Evolutionary conservation across 2,329 filamentous ascomycete species (phyloP), one percentile per base, ranked within the genome.

Genomic region (Pseudogymnoascus sp.): DNA sequence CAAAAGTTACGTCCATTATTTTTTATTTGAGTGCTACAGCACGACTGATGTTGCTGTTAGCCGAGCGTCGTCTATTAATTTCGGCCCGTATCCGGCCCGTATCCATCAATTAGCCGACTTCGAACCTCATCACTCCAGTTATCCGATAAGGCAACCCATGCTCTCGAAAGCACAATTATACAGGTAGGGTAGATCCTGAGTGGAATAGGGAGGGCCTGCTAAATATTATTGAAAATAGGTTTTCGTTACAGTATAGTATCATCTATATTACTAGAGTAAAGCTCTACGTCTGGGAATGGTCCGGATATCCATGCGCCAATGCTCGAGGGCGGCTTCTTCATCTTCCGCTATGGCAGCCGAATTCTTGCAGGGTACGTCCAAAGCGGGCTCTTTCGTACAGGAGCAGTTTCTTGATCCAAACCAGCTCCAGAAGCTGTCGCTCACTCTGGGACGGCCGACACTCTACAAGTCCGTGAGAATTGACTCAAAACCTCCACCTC

Each of bases 351-450:
- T 14, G 36, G 36, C 36, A 37, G 36, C 36, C n/a, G 36, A 37
- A 8, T 37, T 37, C 36, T 37, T 37, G 6, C 36, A 37, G 36
- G 14, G 36, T 37, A 37, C 36, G 6, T 37, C 6, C 36, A 15
- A 8, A 15, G 6, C 36, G 7, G 36, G n/a, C 36, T 8, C 36
- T 37, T 37, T 15, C 36, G 36, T 37, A 37, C 36, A 37, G 6
- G 36, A 15, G n/a, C 84, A 88, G 67, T 61, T 77, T 3, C 73
- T 88, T 6, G 85, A 88, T 68, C 77, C 75, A 11, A 87, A 86
- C 65, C 85, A 88, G 68, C 73, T 88, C 0, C 83, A 85, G 62
- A 83, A 83, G 47, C 76, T 88, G 8, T 77, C 78, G 1, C 72
- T 86, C 6, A 85, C 84, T 0, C 78, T 88, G 4, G 76, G 77